A percentile compares a stretch with the other conserved stretches of the same genome.
phyloP scores from a whole-genome alignment of 1,139 yeast genomes.

The Lodderomyces theae region DNA sequence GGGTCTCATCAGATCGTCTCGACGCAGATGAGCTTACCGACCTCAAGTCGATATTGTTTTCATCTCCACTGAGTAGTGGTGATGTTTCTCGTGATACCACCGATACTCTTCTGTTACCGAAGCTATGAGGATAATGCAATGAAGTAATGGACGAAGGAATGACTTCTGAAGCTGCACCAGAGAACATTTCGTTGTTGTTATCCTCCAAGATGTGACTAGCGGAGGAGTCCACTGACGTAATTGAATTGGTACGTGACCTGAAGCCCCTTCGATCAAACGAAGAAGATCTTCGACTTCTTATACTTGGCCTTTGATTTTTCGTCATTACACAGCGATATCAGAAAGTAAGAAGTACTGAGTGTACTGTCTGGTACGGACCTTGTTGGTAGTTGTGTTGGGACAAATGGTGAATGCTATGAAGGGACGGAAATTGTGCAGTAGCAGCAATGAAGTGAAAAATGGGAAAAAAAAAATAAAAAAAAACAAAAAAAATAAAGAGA shows the following conservation, averaged over 20 bases:
- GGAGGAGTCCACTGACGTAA: slow-evolving; percentile 37
- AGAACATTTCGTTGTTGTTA: slow-evolving; percentile 68
- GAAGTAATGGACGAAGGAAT: slow-evolving; percentile 89
- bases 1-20: slow-evolving; percentile 30
- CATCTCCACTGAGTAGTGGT: slow-evolving; percentile 32
- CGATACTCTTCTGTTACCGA: slow-evolving; percentile 30
- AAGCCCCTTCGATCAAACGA: slow-evolving; percentile 25
- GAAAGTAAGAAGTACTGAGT: too few species aligned
- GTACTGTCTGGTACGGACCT: too few species aligned
- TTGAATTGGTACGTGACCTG: slow-evolving; percentile 40
- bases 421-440: too few species aligned
- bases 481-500: too few species aligned
- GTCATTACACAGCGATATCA: too few species aligned
- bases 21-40: slow-evolving; percentile 31
- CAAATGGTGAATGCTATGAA: too few species aligned
- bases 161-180: slow-evolving; percentile 87
- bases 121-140: slow-evolving; percentile 71
- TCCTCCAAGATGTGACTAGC: slow-evolving; percentile 37
- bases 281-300: slow-evolving; percentile 22
- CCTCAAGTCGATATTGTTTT: slow-evolving; percentile 24
- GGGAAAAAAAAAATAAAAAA: too few species aligned
- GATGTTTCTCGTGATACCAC: slow-evolving; percentile 34
- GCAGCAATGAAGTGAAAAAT: too few species aligned
- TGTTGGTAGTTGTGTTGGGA: too few species aligned
- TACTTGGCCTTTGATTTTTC: slow-evolving; percentile 5